phyloP scores from a whole-genome alignment of 306 rosid species.

The Quercus dentata region DNA sequence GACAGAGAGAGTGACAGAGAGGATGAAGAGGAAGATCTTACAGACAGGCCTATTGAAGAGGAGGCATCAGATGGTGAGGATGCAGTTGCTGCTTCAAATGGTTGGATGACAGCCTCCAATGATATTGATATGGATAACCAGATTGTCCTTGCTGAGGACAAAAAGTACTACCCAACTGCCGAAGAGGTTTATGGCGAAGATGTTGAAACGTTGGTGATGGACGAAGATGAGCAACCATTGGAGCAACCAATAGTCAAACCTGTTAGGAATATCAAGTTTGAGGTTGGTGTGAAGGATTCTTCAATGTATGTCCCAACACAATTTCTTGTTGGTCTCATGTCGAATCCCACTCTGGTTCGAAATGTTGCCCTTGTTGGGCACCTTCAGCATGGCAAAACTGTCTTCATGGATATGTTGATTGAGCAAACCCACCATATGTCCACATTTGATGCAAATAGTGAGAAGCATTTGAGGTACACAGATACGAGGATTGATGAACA shows the following conservation, averaged over 20 bases:
- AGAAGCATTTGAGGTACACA: conserved; percentile 82
- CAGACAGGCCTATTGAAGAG: conserved; percentile 41
- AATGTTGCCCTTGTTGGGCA: conserved; percentile 94
- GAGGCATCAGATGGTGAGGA: conserved; percentile 64
- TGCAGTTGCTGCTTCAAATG: conserved; percentile 39
- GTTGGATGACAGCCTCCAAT: conserved; percentile 70
- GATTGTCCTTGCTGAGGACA: conserved; percentile 92
- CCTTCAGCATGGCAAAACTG: conserved; percentile 93
- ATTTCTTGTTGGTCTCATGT: conserved; percentile 88
- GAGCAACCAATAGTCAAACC: conserved; percentile 85
- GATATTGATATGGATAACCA: conserved; percentile 85
- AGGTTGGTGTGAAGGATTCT: conserved; percentile 97
- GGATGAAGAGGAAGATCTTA: conserved; percentile 60
- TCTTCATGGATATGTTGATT: conserved; percentile 95
- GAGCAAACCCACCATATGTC: conserved; percentile 98
- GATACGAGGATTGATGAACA: conserved; percentile 95
- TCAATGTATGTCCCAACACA: conserved; percentile 79
- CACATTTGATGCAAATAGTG: conserved; percentile 72
- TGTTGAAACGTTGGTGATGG: conserved; percentile 96
- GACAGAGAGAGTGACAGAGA: conserved; percentile 84
- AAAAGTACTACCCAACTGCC: conserved; percentile 92
- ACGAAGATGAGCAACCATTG: conserved; percentile 84
- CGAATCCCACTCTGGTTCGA: conserved; percentile 74
- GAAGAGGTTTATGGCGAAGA: conserved; percentile 96
- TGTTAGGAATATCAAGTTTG: conserved; percentile 72